Percentiles rank a stretch among this genome's conserved stretches.
These are phyloP conservation scores for Solanum hybrid DNA, from an alignment of 305 asterid genomes.

Conservation along the genomic window DNA sequence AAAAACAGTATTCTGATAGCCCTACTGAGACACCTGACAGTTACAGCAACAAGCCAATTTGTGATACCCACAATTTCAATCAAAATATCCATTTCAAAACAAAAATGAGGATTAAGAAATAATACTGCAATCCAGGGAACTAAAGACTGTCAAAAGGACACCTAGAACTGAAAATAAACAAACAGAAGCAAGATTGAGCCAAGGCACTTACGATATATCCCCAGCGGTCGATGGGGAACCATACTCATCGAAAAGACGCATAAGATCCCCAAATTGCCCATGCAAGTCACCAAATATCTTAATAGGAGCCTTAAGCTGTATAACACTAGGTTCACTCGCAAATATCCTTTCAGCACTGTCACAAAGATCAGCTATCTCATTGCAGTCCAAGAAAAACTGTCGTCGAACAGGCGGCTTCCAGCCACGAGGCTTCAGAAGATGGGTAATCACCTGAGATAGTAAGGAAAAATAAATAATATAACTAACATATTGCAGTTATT, in stretches of 20 bases:
- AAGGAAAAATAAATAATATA: not conserved
- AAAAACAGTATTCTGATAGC: not conserved
- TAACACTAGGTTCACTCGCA: constrained; percentile 87
- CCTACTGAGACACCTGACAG: not conserved
- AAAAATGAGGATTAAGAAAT: not conserved
- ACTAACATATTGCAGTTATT: not conserved
- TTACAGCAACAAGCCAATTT: not conserved
- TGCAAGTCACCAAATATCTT: constrained; percentile 99
- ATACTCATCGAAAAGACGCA: constrained; percentile 99
- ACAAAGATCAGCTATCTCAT: constrained; percentile 98
- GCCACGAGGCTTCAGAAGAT: constrained; percentile 97
- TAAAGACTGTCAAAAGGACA: not conserved
- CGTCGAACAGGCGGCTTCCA: constrained; percentile 99
- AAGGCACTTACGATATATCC: constrained; percentile 78
- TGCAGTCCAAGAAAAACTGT: constrained; percentile 96
- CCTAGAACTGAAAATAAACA: not conserved
- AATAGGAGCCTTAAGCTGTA: constrained; percentile 95
- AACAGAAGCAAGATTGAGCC: not conserved
- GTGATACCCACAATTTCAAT: not conserved
- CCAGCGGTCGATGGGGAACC: constrained; percentile 99
- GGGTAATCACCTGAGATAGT: constrained; percentile 66
- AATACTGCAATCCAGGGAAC: not conserved
- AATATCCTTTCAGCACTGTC: constrained; percentile 94
- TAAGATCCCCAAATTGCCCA: constrained; percentile 98
- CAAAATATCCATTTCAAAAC: not conserved